Evolutionary conservation across 805 yeast species (phyloP).

Genomic region (Lipomyces oligophaga): DNA sequence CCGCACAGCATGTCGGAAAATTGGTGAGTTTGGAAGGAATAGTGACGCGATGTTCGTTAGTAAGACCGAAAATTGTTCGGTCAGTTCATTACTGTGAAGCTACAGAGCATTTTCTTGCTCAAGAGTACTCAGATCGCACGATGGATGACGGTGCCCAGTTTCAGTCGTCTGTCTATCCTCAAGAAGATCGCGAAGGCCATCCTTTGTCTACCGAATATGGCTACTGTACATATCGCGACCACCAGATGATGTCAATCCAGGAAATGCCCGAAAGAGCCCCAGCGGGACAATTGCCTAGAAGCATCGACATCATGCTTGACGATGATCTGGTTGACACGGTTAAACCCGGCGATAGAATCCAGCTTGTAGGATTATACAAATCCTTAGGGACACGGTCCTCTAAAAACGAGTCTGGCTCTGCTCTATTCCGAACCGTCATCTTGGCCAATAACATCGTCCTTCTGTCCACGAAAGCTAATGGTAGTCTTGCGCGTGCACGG

Average conservation of each 20-base stretch:
- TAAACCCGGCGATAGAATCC: constrained; percentile 95
- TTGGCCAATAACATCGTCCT: constrained; percentile 88
- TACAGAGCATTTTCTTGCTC: constrained; percentile 77
- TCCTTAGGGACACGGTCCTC: constrained; percentile 66
- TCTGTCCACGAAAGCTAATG: constrained; percentile 82
- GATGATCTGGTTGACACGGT: constrained; percentile 89
- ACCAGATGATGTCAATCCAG: constrained; percentile 87
- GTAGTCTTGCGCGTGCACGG: constrained; percentile 59
- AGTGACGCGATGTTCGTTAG: constrained; percentile 87
- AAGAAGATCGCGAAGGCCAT: constrained; percentile 88
- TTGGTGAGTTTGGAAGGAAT: constrained; percentile 91
- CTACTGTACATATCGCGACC: constrained; percentile 85
- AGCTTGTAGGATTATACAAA: constrained; percentile 88
- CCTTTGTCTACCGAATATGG: constrained; percentile 89
- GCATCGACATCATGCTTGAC: constrained; percentile 87
- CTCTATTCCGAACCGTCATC: constrained; percentile 77
- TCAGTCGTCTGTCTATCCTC: constrained; percentile 70
- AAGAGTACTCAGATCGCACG: constrained; percentile 90
- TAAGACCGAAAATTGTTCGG: constrained; percentile 85
- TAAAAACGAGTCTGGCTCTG: constrained; percentile 41
- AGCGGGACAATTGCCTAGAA: constrained; percentile 93
- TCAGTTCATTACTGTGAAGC: constrained; percentile 90
- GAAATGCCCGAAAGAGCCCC: constrained; percentile 98
- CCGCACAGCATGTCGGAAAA: constrained; percentile 70
- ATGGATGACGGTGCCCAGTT: constrained; percentile 41